Conservation (phyloP, 1,139 yeast genomes). For the Yueomyces sp. region DNA sequence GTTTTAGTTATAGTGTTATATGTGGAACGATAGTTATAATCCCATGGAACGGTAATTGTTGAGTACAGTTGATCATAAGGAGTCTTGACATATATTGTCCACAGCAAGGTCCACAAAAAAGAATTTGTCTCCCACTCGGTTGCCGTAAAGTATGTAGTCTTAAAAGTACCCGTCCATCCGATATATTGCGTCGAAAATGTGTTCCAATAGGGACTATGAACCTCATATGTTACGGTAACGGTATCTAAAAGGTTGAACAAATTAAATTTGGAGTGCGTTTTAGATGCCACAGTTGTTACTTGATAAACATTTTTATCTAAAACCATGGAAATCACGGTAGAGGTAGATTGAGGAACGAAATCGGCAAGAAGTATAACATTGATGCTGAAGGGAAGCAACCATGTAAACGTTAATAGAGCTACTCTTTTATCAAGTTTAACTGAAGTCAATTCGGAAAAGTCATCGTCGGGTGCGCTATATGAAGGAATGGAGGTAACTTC, state of each 20-base stretch:
- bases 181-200: constrained; percentile 9
- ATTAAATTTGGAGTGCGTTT: not conserved
- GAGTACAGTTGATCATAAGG: not conserved
- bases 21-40: not conserved
- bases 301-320: no score
- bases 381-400: no score
- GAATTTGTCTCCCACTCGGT: not conserved
- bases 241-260: not conserved
- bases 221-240: not conserved
- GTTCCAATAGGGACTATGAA: not conserved
- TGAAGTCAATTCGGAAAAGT: no score
- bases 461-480: no score
- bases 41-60: not conserved
- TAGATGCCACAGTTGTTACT: not conserved
- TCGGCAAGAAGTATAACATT: no score
- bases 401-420: no score
- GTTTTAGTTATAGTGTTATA: not conserved
- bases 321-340: no score
- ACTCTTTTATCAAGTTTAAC: no score
- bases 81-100: not conserved
- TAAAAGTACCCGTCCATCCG: constrained; percentile 33
- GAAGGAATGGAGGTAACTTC: no score
- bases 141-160: constrained; percentile 1
- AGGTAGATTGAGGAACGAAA: no score
- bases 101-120: not conserved